Base-by-base conservation (phyloP, 2,329 filamentous ascomycete genomes). In the Clonostachys sp. region DNA sequence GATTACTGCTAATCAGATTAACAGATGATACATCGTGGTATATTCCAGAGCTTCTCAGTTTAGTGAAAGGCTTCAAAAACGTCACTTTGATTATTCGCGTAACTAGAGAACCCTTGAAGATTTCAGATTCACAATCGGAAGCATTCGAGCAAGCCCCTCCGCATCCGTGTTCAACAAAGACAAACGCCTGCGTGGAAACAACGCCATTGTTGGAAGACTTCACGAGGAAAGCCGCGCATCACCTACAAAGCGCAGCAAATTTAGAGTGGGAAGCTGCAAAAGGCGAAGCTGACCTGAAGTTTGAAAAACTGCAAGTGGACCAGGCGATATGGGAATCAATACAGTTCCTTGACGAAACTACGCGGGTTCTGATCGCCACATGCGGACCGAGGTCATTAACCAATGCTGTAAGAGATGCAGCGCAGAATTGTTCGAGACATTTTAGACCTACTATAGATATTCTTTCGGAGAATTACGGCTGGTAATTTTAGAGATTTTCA, bases 61-160 rank as follows among this genome's bases (percentile, higher is more conserved):
- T 34, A 10, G 7, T 44, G 2, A 44, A 42, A 14, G 51, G 47
- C 53, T 44, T 35, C 44, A 39, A n/a, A 18, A 18, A 8, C 17
- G 36, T 12, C 36, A 18, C 36, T 8, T n/a, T 18, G 14, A 18
- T n/a, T n/a, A 39, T 39, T 8, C 14, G 17, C 3, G 36, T 39
- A n/a, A n/a, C 14, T n/a, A 18, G 24, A 30, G 24, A 30, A 10
- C 24, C 24, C 4, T 30, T 30, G 24, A 30, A 30, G 24, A 30
- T 9, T 30, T 30, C 24, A 10, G 24, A 30, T 10, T 10, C 24
- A 30, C 24, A 30, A 8, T 30, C 8, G 9, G 24, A 10, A 30
- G 24, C 10, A 30, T 8, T 30, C 24, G 24, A 30, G 24, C 24
- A 30, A 9, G 24, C 24, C 8, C 24, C 24, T 30, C 4, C 24